Conservation (phyloP, 2,329 filamentous ascomycete genomes). For the Diaporthe vaccinii region DNA sequence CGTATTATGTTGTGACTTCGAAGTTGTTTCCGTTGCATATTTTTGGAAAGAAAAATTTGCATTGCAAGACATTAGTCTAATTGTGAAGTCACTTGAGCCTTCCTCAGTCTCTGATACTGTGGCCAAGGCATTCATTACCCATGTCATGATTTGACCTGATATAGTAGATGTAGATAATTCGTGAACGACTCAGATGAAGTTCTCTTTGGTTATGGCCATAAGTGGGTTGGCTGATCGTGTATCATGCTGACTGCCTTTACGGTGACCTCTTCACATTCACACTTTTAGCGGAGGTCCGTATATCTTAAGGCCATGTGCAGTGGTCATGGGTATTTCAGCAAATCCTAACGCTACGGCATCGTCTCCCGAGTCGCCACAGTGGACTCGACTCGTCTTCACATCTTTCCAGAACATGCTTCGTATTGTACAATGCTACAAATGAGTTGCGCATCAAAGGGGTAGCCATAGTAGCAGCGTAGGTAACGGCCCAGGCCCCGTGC, state of each 20-base stretch:
- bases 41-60: too few relatives aligned
- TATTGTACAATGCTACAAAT: slow-evolving; percentile 24
- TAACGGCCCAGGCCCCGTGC: slow-evolving; percentile 40
- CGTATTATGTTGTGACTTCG: too few relatives aligned
- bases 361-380: background rate
- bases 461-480: slow-evolving; percentile 20
- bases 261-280: background rate
- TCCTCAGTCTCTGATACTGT: too few relatives aligned
- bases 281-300: slow-evolving; percentile 24
- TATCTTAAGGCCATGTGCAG: background rate
- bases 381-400: background rate
- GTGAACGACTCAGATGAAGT: too few relatives aligned
- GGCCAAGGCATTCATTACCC: too few relatives aligned
- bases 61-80: too few relatives aligned
- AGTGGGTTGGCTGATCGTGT: background rate
- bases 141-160: too few relatives aligned
- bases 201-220: background rate
- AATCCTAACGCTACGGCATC: background rate
- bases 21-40: too few relatives aligned
- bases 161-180: too few relatives aligned
- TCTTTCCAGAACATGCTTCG: background rate
- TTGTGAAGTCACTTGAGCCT: too few relatives aligned
- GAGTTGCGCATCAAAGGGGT: background rate
- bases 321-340: background rate
- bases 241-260: background rate